Percentiles rank a stretch among this genome's conserved stretches.
Conservation (phyloP, 2,329 filamentous ascomycete genomes). For the Septoria linicola region DNA sequence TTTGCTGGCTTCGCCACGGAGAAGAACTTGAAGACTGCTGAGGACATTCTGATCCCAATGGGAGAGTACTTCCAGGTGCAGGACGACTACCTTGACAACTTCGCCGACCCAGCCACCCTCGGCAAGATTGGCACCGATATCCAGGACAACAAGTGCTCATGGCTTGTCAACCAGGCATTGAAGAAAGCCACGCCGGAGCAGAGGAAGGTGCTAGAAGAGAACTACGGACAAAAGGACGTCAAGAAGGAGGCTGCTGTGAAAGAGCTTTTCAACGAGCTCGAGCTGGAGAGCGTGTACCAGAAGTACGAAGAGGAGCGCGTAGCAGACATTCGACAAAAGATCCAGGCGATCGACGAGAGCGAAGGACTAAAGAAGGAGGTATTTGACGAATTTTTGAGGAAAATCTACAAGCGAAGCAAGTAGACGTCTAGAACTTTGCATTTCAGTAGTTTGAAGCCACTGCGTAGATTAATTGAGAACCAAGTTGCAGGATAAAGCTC, state of each 20-base stretch:
- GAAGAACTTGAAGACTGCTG: constrained; percentile 82
- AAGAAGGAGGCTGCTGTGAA: constrained; percentile 82
- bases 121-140: constrained; percentile 99
- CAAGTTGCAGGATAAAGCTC: too few species aligned
- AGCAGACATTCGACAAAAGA: constrained; percentile 71
- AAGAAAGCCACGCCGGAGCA: constrained; percentile 78
- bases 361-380: constrained; percentile 86
- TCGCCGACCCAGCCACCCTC: constrained; percentile 85
- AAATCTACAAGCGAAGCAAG: constrained; percentile 98
- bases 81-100: constrained; percentile 98
- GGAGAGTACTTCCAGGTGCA: constrained; percentile 99
- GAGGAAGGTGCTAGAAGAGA: constrained; percentile 80
- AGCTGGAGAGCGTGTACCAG: constrained; percentile 78
- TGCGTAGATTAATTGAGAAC: too few species aligned
- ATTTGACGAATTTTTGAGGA: constrained; percentile 84
- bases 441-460: too few species aligned
- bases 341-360: constrained; percentile 77
- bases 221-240: constrained; percentile 91
- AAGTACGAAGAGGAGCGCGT: constrained; percentile 89
- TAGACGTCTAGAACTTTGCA: constrained; percentile 51
- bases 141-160: constrained; percentile 99
- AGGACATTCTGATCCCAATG: constrained; percentile 92
- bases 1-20: constrained; percentile 81
- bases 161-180: constrained; percentile 94
- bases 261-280: constrained; percentile 80